These are phyloP conservation scores for Anaeromyces robustus DNA, from an alignment of 192 early-diverging fungal genomes.

Conservation along the genomic window DNA sequence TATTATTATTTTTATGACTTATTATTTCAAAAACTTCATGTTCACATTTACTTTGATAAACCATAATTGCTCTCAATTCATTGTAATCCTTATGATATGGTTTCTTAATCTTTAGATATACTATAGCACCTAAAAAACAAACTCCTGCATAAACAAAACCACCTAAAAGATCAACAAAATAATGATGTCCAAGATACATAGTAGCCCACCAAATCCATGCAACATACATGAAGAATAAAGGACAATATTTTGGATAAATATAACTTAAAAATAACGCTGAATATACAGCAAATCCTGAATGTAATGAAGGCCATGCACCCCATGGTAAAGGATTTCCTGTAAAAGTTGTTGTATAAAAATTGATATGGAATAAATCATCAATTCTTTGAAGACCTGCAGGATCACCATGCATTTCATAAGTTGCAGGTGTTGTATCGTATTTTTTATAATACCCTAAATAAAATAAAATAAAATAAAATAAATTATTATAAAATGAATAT, in stretches of 20 bases:
- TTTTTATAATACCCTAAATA: constrained; percentile 47
- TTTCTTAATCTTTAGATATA: background rate
- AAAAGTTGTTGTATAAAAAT: constrained; percentile 46
- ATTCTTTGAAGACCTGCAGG: constrained; percentile 52
- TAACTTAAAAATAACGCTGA: constrained; percentile 39
- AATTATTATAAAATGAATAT: no score
- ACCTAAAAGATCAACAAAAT: constrained; percentile 53
- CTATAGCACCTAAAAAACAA: background rate
- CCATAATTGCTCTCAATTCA: background rate
- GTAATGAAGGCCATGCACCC: constrained; percentile 59
- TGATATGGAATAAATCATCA: constrained; percentile 42
- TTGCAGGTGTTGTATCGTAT: constrained; percentile 39
- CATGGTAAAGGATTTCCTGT: constrained; percentile 53
- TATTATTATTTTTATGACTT: no score
- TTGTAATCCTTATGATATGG: background rate
- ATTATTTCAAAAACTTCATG: no score
- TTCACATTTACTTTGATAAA: background rate
- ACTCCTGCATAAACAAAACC: constrained; percentile 46
- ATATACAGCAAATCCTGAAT: constrained; percentile 51
- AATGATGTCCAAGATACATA: constrained; percentile 62
- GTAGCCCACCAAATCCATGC: constrained; percentile 68
- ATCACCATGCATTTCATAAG: constrained; percentile 46
- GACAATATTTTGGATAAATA: background rate
- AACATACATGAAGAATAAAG: constrained; percentile 20
- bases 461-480: background rate